Evolutionary conservation across 768 basidiomycete species (phyloP), one percentile per base, ranked within the genome.

Genomic region (Suillus brevipes): DNA sequence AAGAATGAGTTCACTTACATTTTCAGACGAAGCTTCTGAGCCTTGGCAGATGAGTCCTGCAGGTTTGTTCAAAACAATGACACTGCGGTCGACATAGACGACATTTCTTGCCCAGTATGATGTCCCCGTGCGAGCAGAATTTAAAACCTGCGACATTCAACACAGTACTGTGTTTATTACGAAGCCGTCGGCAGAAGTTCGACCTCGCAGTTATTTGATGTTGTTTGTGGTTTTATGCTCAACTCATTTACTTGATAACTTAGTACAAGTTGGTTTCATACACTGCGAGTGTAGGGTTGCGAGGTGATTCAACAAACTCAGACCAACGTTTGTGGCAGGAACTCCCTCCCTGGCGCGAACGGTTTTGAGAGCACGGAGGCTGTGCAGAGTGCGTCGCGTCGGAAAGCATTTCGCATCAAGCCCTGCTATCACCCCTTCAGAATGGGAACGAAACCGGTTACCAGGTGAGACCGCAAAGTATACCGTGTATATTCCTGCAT

Each of bases 11-110:
- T 64, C 28, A 63, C 12, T 43, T 28, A 62, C 45, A n/a, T 37
- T 58, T 34, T 58, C 47, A 60, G 49, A 37, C 49, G 59, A 56
- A 60, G 69, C 64, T 59, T 80, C 63, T 36, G 72, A 77, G 61
- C 72, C 70, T 74, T 89, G 88, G 64, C 85, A 87, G 14, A 86
- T 72, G 49, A 89, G 77, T 25, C 80, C 83, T 4, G 85, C 79
- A 4, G 88, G 87, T 70, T 90, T 90, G 70, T 88, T 86, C 49
- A 88, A 68, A 8, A 88, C 79, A 20, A 88, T 74, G n/a, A 84
- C 63, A 23, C 79, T 77, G 49, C 80, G 79, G 74, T 89, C 88
- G 63, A 82, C 77, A 70, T 87, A 90, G 8, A 88, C 64, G 20
- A 75, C 77, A 37, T 70, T 45, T 69, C 74, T 75, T 50, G 77